Evolutionary conservation across 208 protist genomes (phyloP).

Genomic region (Crithidia fasciculata): DNA sequence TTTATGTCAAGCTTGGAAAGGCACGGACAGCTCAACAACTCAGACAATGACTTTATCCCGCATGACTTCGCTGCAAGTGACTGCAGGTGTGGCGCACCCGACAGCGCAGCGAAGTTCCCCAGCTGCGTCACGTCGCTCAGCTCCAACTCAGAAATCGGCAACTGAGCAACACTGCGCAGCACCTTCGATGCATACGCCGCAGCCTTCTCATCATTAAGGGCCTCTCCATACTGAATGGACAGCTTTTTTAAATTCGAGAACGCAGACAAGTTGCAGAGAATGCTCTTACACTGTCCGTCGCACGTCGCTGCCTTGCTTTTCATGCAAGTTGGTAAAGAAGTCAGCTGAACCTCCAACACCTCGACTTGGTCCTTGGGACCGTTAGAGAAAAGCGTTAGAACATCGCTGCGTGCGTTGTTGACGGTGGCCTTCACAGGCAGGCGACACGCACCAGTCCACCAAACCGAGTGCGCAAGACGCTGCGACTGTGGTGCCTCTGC

Average conservation of each 20-base stretch:
- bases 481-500: not conserved
- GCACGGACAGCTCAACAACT: not conserved
- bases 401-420: not conserved
- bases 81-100: not conserved
- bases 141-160: not conserved
- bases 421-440: not conserved
- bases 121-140: not conserved
- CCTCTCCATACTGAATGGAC: not conserved
- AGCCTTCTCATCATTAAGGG: not conserved
- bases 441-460: not conserved
- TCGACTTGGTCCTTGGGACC: not conserved
- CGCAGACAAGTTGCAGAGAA: not conserved
- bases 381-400: not conserved
- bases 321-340: not conserved
- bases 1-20: not conserved
- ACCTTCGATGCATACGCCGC: not conserved
- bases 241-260: not conserved
- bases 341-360: not conserved
- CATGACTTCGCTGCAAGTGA: not conserved
- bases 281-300: not conserved
- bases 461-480: not conserved
- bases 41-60: not conserved
- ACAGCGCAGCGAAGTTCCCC: not conserved
- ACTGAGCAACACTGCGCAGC: not conserved
- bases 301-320: not conserved